Conservation (phyloP, 352 stramenopile species). For the Globisporangium uncinulatum region DNA sequence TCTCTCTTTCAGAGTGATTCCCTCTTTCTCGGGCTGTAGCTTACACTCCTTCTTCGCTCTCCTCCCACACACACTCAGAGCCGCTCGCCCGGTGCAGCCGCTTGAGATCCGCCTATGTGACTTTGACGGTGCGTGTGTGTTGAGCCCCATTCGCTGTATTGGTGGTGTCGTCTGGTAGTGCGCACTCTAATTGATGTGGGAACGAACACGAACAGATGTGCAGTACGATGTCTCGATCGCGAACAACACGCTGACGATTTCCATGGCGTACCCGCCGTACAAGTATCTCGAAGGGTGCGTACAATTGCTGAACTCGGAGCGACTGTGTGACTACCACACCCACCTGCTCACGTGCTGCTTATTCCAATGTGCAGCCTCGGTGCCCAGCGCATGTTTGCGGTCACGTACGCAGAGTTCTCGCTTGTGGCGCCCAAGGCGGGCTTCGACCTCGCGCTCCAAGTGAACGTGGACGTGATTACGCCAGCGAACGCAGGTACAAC, state of each 20-base stretch:
- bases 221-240: conserved; percentile 81
- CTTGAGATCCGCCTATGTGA: conserved; percentile 79
- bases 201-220: conserved; percentile 36
- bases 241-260: conserved; percentile 59
- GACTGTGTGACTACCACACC: neutral
- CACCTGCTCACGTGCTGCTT: conserved; percentile 3
- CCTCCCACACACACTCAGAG: conserved; percentile 24
- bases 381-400: conserved; percentile 61
- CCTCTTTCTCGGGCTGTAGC: neutral
- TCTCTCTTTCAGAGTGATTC: neutral
- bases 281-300: conserved; percentile 58
- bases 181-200: neutral
- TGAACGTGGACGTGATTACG: conserved; percentile 75
- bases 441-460: conserved; percentile 76
- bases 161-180: neutral
- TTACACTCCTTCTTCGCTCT: neutral
- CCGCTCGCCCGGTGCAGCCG: conserved; percentile 63
- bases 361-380: conserved; percentile 35
- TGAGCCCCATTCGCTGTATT: too few species aligned
- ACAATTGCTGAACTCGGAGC: too few species aligned
- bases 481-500: conserved; percentile 52
- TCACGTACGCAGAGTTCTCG: conserved; percentile 71
- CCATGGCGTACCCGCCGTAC: conserved; percentile 73
- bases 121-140: conserved; percentile 58
- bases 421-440: conserved; percentile 56